Conservation (phyloP, 148 eudicot species). For the Rheum nobile region DNA sequence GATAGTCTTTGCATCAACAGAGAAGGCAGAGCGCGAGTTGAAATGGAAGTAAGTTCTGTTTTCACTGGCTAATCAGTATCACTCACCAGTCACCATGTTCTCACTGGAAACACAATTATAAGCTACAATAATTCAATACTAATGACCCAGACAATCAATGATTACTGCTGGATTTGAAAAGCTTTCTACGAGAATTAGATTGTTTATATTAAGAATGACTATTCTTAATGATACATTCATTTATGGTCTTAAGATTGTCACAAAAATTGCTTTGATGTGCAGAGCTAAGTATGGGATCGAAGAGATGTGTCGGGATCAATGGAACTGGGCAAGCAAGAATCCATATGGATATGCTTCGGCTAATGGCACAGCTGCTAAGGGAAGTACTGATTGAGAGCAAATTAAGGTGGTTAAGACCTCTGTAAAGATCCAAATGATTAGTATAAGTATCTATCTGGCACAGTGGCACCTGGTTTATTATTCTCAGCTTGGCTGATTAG, state of each 20-base stretch:
- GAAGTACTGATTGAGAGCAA: background rate
- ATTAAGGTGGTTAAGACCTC: background rate
- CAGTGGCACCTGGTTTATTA: background rate
- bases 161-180: background rate
- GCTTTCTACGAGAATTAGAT: background rate
- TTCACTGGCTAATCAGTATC: background rate
- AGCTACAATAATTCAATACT: background rate
- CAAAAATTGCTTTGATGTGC: slow-evolving; percentile 8
- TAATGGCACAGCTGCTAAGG: slow-evolving; percentile 9
- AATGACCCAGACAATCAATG: background rate
- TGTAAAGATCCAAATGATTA: background rate
- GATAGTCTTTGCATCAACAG: slow-evolving; percentile 78
- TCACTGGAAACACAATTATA: background rate
- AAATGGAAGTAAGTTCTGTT: slow-evolving; percentile 64
- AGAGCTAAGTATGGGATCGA: slow-evolving; percentile 54
- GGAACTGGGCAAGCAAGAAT: slow-evolving; percentile 72
- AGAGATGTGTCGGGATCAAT: slow-evolving; percentile 61
- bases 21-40: slow-evolving; percentile 72
- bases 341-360: slow-evolving; percentile 44
- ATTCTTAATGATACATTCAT: background rate
- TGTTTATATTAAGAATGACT: too few relatives aligned
- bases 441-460: background rate
- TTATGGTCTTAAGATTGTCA: background rate
- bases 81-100: background rate
- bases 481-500: background rate